These are phyloP conservation scores for Debaryomycetaceae sp. DNA, from an alignment of 1,139 yeast genomes.

Conservation along the genomic window DNA sequence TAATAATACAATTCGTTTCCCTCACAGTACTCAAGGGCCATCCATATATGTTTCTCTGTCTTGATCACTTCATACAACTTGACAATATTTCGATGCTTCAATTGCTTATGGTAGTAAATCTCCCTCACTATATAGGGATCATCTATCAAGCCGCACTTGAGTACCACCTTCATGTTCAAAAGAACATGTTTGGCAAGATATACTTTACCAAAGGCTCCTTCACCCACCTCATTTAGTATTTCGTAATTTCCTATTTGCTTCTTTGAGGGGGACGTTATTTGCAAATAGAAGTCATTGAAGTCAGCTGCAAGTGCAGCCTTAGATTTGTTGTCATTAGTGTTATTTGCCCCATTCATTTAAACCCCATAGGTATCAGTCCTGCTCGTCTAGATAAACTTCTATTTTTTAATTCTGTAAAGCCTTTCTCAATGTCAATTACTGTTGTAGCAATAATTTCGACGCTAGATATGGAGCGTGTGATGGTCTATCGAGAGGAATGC, in stretches of 20 bases:
- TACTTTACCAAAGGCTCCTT: slow-evolving; percentile 90
- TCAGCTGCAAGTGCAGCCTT: slow-evolving; percentile 56
- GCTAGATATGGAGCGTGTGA: too few species aligned
- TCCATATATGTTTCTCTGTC: slow-evolving; percentile 78
- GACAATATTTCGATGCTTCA: slow-evolving; percentile 81
- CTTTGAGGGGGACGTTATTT: slow-evolving; percentile 49
- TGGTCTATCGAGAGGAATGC: too few species aligned
- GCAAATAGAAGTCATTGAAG: slow-evolving; percentile 58
- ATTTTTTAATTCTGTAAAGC: too few species aligned
- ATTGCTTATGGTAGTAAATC: slow-evolving; percentile 81
- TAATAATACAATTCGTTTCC: slow-evolving; percentile 83
- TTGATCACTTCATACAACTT: slow-evolving; percentile 81
- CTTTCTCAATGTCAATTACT: too few species aligned
- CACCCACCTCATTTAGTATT: slow-evolving; percentile 71
- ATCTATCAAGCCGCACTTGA: slow-evolving; percentile 77
- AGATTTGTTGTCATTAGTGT: slow-evolving; percentile 26
- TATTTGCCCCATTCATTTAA: slow-evolving; percentile 15
- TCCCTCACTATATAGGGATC: slow-evolving; percentile 93
- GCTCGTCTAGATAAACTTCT: background rate
- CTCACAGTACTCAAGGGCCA: slow-evolving; percentile 86
- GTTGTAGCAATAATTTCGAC: too few species aligned
- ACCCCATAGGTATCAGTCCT: background rate
- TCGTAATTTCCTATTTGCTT: slow-evolving; percentile 75
- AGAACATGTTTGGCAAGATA: slow-evolving; percentile 77
- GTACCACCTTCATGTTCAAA: slow-evolving; percentile 71